Conservation (phyloP, 768 basidiomycete genomes). For the Dentipellis sp. region DNA sequence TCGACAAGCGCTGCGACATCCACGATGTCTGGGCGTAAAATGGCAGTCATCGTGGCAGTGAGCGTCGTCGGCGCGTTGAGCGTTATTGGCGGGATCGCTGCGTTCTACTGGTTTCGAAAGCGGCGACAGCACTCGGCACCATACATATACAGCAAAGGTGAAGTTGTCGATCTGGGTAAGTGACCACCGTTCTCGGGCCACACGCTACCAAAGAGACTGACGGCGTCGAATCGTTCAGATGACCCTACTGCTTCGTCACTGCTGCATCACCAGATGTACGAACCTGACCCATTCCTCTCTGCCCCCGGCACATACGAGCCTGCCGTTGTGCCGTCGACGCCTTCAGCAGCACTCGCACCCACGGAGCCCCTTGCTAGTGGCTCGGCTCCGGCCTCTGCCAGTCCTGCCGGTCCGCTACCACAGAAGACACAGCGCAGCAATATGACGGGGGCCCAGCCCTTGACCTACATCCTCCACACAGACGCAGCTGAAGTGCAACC, state of each 20-base stretch:
- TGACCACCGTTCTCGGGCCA: too few species aligned
- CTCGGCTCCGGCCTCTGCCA: too few species aligned
- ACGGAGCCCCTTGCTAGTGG: too few species aligned
- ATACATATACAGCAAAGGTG: not conserved
- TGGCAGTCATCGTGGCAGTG: not conserved
- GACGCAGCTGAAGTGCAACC: slow-evolving; percentile 53
- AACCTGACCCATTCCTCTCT: not conserved
- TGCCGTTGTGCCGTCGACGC: not conserved
- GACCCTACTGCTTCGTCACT: not conserved
- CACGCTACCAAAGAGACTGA: too few species aligned
- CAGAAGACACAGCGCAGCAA: too few species aligned
- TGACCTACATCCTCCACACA: slow-evolving; percentile 41
- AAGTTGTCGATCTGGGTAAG: not conserved
- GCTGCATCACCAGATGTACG: not conserved
- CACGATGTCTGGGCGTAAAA: not conserved
- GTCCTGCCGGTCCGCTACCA: too few species aligned
- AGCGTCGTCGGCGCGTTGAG: not conserved
- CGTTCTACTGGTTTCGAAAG: not conserved
- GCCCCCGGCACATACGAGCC: not conserved
- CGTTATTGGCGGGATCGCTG: not conserved
- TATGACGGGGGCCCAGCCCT: not conserved
- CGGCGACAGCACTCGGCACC: not conserved
- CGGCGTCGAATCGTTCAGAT: not conserved
- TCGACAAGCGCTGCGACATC: not conserved
- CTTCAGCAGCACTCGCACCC: not conserved